These are phyloP conservation scores for Rhizophora mangle DNA, from an alignment of 345 rosid genomes.

Conservation along the genomic window DNA sequence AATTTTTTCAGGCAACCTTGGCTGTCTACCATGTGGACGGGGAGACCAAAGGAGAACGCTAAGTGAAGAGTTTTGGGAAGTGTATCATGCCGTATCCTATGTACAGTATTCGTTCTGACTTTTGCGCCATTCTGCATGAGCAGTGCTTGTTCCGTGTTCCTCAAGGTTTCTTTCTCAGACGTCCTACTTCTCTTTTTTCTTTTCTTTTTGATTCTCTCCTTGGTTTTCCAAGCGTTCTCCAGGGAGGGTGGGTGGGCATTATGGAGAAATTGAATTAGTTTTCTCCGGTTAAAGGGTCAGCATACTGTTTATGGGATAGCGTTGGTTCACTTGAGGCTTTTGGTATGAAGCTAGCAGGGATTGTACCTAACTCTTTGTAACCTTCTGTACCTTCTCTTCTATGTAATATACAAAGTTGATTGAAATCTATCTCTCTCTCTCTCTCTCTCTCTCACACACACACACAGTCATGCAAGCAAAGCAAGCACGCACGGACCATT, in stretches of 20 bases:
- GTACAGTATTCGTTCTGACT: constrained; percentile 1
- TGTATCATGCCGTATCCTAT: constrained; percentile 5
- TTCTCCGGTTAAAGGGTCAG: background rate
- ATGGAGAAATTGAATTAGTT: background rate
- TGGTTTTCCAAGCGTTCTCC: background rate
- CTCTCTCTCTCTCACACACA: too few relatives aligned
- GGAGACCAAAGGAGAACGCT: constrained; percentile 4
- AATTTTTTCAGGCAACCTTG: constrained; percentile 42
- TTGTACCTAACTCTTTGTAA: too few relatives aligned
- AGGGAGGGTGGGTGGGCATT: background rate
- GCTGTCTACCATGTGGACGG: background rate
- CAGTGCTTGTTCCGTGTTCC: background rate
- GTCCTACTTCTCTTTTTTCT: background rate
- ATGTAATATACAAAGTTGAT: too few relatives aligned
- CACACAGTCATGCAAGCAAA: too few relatives aligned
- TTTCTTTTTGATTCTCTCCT: background rate
- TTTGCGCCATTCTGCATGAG: background rate
- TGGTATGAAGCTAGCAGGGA: too few relatives aligned
- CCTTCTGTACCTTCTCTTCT: too few relatives aligned
- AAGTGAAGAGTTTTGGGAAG: background rate
- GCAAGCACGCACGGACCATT: too few relatives aligned
- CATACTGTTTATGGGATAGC: too few relatives aligned
- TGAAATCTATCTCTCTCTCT: too few relatives aligned
- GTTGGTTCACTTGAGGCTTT: too few relatives aligned
- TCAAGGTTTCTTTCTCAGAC: background rate